Conservation (phyloP, 192 early-diverging fungal genomes). For the Neocallimastix lanati region DNA sequence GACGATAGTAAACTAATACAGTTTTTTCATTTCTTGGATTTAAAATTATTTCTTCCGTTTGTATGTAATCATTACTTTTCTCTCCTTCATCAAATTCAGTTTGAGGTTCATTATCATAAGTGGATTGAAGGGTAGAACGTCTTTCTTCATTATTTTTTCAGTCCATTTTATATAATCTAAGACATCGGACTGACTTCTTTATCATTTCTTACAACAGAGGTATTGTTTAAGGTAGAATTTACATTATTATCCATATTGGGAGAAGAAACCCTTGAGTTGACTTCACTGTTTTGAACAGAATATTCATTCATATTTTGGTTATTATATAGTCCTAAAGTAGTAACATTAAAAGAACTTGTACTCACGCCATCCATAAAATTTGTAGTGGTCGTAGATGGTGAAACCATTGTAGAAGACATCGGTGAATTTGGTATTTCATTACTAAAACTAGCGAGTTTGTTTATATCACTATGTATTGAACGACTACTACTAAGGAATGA, state of each 20-base stretch:
- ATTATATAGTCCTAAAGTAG: not conserved
- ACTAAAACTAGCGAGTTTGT: not conserved
- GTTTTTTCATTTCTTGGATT: slow-evolving; percentile 66
- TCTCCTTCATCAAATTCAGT: not conserved
- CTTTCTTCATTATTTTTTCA: not conserved
- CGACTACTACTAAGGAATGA: not conserved
- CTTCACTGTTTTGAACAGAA: not conserved
- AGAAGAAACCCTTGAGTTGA: not conserved
- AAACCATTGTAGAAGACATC: not conserved
- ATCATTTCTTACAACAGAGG: not conserved
- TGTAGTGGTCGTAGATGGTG: slow-evolving; percentile 4
- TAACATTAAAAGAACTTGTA: not conserved
- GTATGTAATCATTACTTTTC: slow-evolving; percentile 8
- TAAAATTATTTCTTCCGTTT: slow-evolving; percentile 74
- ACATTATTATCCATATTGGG: not conserved
- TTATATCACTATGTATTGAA: not conserved
- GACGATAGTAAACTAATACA: slow-evolving; percentile 65
- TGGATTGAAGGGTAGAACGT: not conserved
- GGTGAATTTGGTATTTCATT: not conserved
- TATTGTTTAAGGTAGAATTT: not conserved
- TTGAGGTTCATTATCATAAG: not conserved
- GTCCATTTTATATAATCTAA: not conserved
- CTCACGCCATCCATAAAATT: not conserved
- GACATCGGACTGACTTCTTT: not conserved
- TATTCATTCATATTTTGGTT: not conserved